Evolutionary conservation across 345 rosid genomes (phyloP).

Genomic region (Linum tenue): DNA sequence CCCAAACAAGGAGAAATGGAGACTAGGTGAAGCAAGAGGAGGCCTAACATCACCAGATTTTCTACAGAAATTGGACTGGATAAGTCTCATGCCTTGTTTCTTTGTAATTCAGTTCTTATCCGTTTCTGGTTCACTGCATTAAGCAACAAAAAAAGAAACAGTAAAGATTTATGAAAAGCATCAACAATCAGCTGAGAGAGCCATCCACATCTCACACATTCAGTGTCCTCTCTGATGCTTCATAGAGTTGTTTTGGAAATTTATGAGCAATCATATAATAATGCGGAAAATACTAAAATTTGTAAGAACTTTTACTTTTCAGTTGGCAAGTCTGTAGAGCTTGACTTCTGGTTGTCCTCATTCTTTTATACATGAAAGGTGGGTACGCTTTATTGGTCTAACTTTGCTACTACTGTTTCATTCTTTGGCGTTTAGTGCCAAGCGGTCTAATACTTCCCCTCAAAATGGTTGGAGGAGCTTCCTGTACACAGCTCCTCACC

Average conservation of each 20-base stretch:
- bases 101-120: slow-evolving; percentile 18
- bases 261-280: background rate
- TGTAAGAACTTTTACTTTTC: slow-evolving; percentile 33
- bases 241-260: background rate
- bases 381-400: no score
- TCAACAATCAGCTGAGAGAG: background rate
- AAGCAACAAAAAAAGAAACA: background rate
- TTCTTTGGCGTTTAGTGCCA: no score
- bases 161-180: background rate
- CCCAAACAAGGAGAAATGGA: slow-evolving; percentile 21
- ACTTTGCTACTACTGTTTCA: no score
- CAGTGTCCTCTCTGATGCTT: background rate
- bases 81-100: slow-evolving; percentile 30
- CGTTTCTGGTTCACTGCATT: slow-evolving; percentile 21
- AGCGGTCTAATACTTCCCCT: no score
- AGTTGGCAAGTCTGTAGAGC: slow-evolving; percentile 21
- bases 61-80: slow-evolving; percentile 27
- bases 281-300: background rate
- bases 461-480: no score
- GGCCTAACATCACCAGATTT: slow-evolving; percentile 25
- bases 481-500: no score
- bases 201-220: background rate
- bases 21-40: slow-evolving; percentile 19
- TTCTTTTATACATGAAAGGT: no score
- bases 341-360: slow-evolving; percentile 18